A percentile compares a stretch with the other conserved stretches of the same genome.
Evolutionary conservation across 2,329 filamentous ascomycete species (phyloP).

Genomic region (Paracamarosporium sp.): DNA sequence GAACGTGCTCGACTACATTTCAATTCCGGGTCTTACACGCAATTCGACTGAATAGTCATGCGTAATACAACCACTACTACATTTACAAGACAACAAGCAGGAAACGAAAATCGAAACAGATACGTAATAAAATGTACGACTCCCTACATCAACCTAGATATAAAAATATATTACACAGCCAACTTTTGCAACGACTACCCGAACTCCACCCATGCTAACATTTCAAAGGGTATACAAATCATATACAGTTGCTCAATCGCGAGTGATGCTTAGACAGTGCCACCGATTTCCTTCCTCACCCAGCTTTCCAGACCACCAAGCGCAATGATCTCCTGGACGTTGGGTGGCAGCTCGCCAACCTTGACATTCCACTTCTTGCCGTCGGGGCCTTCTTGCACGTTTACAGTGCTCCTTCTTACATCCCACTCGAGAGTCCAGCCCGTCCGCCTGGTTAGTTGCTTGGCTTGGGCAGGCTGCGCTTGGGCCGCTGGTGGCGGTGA

Average conservation of each 20-base stretch:
- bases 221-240: slow-evolving; percentile 14
- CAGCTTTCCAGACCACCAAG: slow-evolving; percentile 80
- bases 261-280: slow-evolving; percentile 24
- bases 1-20: too few relatives aligned
- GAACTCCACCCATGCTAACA: slow-evolving; percentile 13
- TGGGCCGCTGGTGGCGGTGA: slow-evolving; percentile 49
- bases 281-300: slow-evolving; percentile 74
- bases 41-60: too few relatives aligned
- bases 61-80: too few relatives aligned
- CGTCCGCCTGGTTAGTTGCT: slow-evolving; percentile 72
- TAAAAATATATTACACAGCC: background rate
- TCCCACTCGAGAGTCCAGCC: slow-evolving; percentile 89
- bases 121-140: too few relatives aligned
- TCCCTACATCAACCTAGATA: too few relatives aligned
- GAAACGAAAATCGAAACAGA: background rate
- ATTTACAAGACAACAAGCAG: background rate
- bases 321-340: slow-evolving; percentile 71
- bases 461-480: slow-evolving; percentile 53
- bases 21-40: too few relatives aligned
- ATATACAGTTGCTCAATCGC: slow-evolving; percentile 6
- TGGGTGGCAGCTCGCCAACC: slow-evolving; percentile 82
- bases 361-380: slow-evolving; percentile 77
- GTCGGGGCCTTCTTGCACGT: slow-evolving; percentile 71
- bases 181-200: background rate
- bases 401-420: slow-evolving; percentile 72